Evolutionary conservation across 1,139 yeast species (phyloP).

Genomic region (Saccharomyces hybrid): DNA sequence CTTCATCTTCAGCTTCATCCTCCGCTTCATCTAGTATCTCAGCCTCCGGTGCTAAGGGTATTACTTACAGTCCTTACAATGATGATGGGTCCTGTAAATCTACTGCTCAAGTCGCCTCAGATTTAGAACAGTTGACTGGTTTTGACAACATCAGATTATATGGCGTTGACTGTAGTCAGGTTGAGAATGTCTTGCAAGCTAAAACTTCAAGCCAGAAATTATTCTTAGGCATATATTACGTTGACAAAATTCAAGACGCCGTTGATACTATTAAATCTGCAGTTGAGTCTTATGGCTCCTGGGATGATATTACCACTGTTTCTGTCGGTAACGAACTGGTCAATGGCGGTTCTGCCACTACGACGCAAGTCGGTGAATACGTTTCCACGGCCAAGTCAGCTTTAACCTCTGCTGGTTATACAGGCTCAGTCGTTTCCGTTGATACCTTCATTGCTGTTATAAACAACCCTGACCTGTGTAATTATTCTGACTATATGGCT

Average conservation of each 20-base stretch:
- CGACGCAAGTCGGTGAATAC: constrained; percentile 47
- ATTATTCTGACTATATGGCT: constrained; percentile 67
- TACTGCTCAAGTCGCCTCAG: constrained; percentile 48
- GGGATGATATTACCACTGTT: constrained; percentile 68
- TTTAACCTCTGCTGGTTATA: constrained; percentile 54
- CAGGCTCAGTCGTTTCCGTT: constrained; percentile 67
- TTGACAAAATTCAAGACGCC: constrained; percentile 47
- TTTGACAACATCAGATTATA: constrained; percentile 65
- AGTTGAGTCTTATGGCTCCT: constrained; percentile 47
- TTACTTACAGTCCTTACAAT: constrained; percentile 78
- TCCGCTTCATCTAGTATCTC: constrained; percentile 27
- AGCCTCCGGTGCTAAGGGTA: constrained; percentile 48
- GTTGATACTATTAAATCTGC: constrained; percentile 50
- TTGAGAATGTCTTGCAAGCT: constrained; percentile 57
- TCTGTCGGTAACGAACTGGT: constrained; percentile 78
- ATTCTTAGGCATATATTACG: constrained; percentile 63
- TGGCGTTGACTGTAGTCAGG: constrained; percentile 80
- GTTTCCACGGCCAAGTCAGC: constrained; percentile 52
- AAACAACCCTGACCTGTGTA: constrained; percentile 63
- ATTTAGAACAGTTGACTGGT: constrained; percentile 46
- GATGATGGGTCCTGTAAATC: constrained; percentile 68
- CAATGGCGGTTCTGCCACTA: constrained; percentile 56
- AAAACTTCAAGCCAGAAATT: constrained; percentile 55
- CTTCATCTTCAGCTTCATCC: constrained; percentile 44
- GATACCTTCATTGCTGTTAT: constrained; percentile 73